phyloP scores from a whole-genome alignment of 2,329 filamentous ascomycete species.

The Penicillium sp. region DNA sequence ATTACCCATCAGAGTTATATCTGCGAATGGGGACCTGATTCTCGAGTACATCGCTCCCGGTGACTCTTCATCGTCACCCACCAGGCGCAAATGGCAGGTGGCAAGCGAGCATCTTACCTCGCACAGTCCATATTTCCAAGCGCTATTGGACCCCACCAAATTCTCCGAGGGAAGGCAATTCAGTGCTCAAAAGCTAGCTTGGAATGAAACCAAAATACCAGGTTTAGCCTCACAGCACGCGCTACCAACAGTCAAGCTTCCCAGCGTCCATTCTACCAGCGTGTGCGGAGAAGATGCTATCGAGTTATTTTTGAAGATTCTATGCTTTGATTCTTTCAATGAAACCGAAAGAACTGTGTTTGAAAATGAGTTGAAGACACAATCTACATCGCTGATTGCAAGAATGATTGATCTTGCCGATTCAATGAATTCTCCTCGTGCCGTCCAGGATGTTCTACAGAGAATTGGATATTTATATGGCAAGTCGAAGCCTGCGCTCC shows the following conservation, averaged over 20 bases:
- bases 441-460: conserved; percentile 23
- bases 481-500: conserved; percentile 25
- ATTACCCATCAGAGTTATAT: conserved; percentile 22
- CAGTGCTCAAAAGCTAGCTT: conserved; percentile 26
- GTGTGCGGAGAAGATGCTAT: conserved; percentile 32
- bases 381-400: conserved; percentile 32
- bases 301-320: conserved; percentile 33
- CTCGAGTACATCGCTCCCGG: conserved; percentile 29
- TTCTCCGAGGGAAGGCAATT: conserved; percentile 41
- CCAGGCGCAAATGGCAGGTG: conserved; percentile 32
- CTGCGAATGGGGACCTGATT: conserved; percentile 35
- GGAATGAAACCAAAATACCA: background rate
- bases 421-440: conserved; percentile 32
- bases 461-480: conserved; percentile 31
- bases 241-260: conserved; percentile 31
- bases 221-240: background rate
- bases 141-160: conserved; percentile 41
- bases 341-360: conserved; percentile 21
- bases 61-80: conserved; percentile 3
- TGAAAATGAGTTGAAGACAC: conserved; percentile 25
- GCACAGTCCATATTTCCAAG: conserved; percentile 41
- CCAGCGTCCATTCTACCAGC: conserved; percentile 24
- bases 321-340: conserved; percentile 29
- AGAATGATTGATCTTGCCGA: conserved; percentile 34
- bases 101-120: conserved; percentile 30